Evolutionary conservation across 1,139 yeast species (phyloP).

Genomic region (Debaryomycetaceae sp.): DNA sequence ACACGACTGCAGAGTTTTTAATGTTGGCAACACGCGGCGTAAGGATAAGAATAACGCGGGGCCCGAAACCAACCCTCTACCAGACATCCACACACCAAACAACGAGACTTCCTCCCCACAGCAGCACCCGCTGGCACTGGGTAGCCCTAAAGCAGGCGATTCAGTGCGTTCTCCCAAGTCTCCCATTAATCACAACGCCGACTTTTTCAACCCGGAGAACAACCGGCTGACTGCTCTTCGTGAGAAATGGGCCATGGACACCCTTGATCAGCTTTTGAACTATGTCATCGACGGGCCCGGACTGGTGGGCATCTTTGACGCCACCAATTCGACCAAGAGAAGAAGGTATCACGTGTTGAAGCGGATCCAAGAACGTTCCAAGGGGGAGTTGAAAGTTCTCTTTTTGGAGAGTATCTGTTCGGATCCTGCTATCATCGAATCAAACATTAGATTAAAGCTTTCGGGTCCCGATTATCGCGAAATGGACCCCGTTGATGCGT

Average conservation of each 20-base stretch:
- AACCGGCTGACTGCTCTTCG: constrained; percentile 59
- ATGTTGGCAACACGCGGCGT: constrained; percentile 91
- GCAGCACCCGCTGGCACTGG: constrained; percentile 7
- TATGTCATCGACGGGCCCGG: constrained; percentile 79
- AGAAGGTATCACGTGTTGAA: constrained; percentile 68
- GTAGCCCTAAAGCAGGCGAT: constrained; percentile 7
- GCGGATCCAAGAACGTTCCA: constrained; percentile 64
- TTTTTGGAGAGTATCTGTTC: constrained; percentile 87
- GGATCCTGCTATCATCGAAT: constrained; percentile 70
- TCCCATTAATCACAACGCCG: constrained; percentile 57
- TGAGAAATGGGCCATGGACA: constrained; percentile 96
- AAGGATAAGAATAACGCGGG: constrained; percentile 64
- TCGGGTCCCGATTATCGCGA: constrained; percentile 90
- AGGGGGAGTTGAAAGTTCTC: constrained; percentile 73
- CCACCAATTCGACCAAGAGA: constrained; percentile 81
- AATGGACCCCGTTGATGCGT: constrained; percentile 79
- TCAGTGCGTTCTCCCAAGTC: constrained; percentile 12
- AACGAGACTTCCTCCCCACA: constrained; percentile 19
- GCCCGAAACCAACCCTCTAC: constrained; percentile 68
- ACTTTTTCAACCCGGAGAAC: constrained; percentile 82
- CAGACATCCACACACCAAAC: constrained; percentile 49
- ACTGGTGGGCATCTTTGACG: constrained; percentile 92
- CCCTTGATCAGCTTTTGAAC: constrained; percentile 77
- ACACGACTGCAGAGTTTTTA: constrained; percentile 84
- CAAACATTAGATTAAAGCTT: constrained; percentile 77